These are phyloP conservation scores for Peronospora destructor DNA, from an alignment of 352 stramenopile genomes.

Conservation along the genomic window DNA sequence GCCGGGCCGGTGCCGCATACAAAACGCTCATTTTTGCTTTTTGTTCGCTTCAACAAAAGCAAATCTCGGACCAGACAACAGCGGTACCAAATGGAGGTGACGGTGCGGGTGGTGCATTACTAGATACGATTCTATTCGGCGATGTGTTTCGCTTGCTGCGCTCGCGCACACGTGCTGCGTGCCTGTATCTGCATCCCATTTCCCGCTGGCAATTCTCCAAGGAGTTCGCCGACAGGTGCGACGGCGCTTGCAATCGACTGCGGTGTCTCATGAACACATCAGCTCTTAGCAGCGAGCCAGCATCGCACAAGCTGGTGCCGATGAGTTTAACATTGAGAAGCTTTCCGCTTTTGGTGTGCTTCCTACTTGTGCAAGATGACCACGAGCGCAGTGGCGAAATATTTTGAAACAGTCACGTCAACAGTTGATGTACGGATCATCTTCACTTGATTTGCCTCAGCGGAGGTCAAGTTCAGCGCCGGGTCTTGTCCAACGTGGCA, in stretches of 20 bases:
- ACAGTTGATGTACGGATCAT: conserved; percentile 5
- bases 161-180: conserved; percentile 45
- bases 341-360: neutral
- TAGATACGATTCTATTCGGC: conserved; percentile 28
- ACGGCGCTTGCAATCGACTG: conserved; percentile 38
- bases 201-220: conserved; percentile 86
- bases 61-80: conserved; percentile 27
- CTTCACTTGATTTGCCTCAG: conserved; percentile 18
- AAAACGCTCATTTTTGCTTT: conserved; percentile 23
- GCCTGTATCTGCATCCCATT: conserved; percentile 70
- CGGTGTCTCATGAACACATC: conserved; percentile 28
- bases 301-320: conserved; percentile 24
- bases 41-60: conserved; percentile 6
- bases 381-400: conserved; percentile 18
- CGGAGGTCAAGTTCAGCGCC: conserved; percentile 1
- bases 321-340: conserved; percentile 19
- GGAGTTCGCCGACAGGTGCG: conserved; percentile 46
- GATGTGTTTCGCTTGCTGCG: conserved; percentile 58
- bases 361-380: conserved; percentile 11
- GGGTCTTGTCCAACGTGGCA: no score
- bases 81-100: conserved; percentile 32
- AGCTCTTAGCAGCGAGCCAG: conserved; percentile 14
- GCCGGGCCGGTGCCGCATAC: conserved; percentile 2
- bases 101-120: conserved; percentile 50
- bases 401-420: conserved; percentile 6